These are phyloP conservation scores for Oryza meridionalis DNA, from an alignment of 176 grass and related monocot genomes.

Conservation along the genomic window DNA sequence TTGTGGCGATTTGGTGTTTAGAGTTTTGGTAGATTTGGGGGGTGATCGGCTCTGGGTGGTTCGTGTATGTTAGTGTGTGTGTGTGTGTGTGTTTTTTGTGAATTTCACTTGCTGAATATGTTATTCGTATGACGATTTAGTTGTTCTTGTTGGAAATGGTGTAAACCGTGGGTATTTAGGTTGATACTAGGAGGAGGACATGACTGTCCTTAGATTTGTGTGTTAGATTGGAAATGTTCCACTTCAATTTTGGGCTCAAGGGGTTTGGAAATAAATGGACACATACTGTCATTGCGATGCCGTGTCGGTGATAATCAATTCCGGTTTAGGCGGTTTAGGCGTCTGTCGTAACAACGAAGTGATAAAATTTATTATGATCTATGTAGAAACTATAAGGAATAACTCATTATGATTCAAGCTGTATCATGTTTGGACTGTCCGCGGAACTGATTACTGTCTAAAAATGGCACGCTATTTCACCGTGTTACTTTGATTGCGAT, in stretches of 20 bases:
- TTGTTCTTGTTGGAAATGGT: neutral
- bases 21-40: slow-evolving; percentile 4
- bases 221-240: neutral
- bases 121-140: neutral
- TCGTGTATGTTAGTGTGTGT: neutral
- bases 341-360: neutral
- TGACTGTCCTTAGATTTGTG: neutral
- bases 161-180: neutral
- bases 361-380: neutral
- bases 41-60: neutral
- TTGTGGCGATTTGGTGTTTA: neutral
- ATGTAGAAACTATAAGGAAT: neutral
- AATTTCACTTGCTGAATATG: neutral
- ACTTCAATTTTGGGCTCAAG: neutral
- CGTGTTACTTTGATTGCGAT: neutral
- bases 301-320: neutral
- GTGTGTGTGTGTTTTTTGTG: neutral
- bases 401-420: neutral
- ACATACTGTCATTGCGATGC: neutral
- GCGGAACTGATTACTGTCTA: neutral
- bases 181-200: neutral
- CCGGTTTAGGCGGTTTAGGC: neutral
- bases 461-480: neutral
- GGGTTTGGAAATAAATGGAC: neutral
- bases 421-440: neutral